Evolutionary conservation across 768 basidiomycete genomes (phyloP).

Genomic region (Megacollybia marginata): DNA sequence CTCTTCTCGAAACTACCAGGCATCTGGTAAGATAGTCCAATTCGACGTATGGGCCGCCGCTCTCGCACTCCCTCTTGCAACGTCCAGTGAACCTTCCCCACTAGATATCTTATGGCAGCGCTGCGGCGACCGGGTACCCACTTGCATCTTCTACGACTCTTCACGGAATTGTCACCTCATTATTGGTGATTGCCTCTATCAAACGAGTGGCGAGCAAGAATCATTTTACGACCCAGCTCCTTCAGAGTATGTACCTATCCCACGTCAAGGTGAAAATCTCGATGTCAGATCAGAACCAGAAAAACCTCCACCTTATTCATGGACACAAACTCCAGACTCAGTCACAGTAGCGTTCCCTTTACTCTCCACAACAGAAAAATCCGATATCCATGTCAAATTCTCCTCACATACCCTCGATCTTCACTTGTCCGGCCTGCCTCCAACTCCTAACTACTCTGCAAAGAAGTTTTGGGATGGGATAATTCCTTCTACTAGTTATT

Average conservation of each 20-base stretch:
- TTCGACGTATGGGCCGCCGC: conserved; percentile 65
- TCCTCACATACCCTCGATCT: conserved; percentile 59
- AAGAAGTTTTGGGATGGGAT: conserved; percentile 69
- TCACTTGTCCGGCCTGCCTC: conserved; percentile 37
- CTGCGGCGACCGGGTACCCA: conserved; percentile 63
- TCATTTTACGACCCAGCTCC: conserved; percentile 46
- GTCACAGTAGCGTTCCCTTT: conserved; percentile 80
- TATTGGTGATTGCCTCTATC: conserved; percentile 52
- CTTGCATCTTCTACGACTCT: conserved; percentile 43
- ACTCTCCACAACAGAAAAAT: conserved; percentile 59
- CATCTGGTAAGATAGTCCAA: conserved; percentile 20
- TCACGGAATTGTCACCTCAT: conserved; percentile 43
- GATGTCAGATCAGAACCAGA: conserved; percentile 22
- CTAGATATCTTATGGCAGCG: conserved; percentile 64
- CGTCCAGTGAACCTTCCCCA: conserved; percentile 20
- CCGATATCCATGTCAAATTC: conserved; percentile 61
- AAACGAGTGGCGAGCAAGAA: conserved; percentile 24
- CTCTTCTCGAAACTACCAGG: conserved; percentile 48
- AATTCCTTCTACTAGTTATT: conserved; percentile 72
- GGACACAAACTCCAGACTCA: conserved; percentile 83
- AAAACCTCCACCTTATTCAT: conserved; percentile 80
- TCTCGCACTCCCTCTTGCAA: conserved; percentile 35
- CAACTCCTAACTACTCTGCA: conserved; percentile 35
- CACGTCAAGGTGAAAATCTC: conserved; percentile 51
- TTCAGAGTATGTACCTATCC: conserved; percentile 66